phyloP scores from a whole-genome alignment of 1,284 basidiomycete species.

The Malassezia globosa region DNA sequence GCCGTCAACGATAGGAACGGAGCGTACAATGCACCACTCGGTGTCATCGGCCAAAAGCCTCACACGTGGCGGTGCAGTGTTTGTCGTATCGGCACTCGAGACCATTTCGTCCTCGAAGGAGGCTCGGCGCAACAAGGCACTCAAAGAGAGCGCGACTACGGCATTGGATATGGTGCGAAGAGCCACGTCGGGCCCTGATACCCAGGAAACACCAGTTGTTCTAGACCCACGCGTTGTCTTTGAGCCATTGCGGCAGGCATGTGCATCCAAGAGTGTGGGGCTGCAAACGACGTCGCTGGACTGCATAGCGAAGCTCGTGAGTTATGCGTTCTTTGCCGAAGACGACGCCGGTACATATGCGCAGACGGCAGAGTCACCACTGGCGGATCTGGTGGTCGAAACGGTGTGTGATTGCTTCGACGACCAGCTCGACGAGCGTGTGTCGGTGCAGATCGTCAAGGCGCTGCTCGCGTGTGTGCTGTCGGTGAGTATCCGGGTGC shows the following conservation, averaged over 20 bases:
- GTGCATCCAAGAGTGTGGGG: conserved; percentile 33
- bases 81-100: conserved; percentile 43
- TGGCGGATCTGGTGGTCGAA: conserved; percentile 42
- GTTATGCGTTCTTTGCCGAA: conserved; percentile 45
- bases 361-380: conserved; percentile 23
- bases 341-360: conserved; percentile 20
- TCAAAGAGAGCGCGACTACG: conserved; percentile 28
- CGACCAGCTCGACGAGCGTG: conserved; percentile 38
- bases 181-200: conserved; percentile 18
- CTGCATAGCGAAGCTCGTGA: conserved; percentile 45
- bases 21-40: conserved; percentile 25
- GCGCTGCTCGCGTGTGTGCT: conserved; percentile 42
- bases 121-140: conserved; percentile 36
- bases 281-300: conserved; percentile 40
- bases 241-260: conserved; percentile 42
- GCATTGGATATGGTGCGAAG: conserved; percentile 44
- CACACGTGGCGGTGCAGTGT: conserved; percentile 38
- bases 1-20: background rate
- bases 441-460: conserved; percentile 45
- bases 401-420: conserved; percentile 44
- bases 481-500: conserved; percentile 37
- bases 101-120: conserved; percentile 34
- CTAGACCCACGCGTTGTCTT: conserved; percentile 44
- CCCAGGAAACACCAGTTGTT: conserved; percentile 5
- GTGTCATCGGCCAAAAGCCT: conserved; percentile 28